Base-by-base conservation (phyloP, 352 stramenopile species). In the Phytopythium aichiense region DNA sequence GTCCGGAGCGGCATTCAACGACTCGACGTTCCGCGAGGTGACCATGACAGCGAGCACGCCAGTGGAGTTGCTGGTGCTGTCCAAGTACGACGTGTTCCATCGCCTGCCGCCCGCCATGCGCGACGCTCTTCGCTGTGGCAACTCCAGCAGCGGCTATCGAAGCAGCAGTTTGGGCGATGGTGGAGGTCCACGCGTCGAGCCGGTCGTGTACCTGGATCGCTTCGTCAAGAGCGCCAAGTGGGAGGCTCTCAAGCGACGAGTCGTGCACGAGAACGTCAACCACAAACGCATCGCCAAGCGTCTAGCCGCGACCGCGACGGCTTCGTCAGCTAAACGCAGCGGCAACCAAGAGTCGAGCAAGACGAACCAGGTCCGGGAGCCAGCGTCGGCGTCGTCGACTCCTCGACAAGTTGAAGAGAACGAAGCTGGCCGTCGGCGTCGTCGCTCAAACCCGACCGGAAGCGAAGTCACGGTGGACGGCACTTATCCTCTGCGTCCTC, bases 41-140 rank as follows among this genome's bases (percentile, higher is more conserved):
- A 88, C 79, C 0, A 72, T 84, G 9, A 88, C 74, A 6, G 77
- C 83, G 22, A 89, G 56, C 52, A 92, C 83, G 13, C 83, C 83
- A 0, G 79, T 92, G 0, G 79, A 92, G 38, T 65, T 89, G 18
- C 65, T 92, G 15, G 54, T 89, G 13, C 71, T 92, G 0, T 88
- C 83, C 31, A 92, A 92, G 58, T 89, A 92, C 60, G 83, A 92
- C 53, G 80, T 91, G 2, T 92, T 89, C 50, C 80, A 92, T 61
- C 81, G 83, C 0, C 55, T 92, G 2, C 88, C 83, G 1, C 72
- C 73, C 0, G 68, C 76, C 0, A 79, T 78, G 31, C 64, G 83
- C 8, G 81, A 92, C 59, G 87, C 72, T 1, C 60, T 90, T 2
- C 75, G 79, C 7, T 64, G 71, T 33, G 72, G 77, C 1, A 76